phyloP scores from a whole-genome alignment of 306 rosid species.

The Sicyos edulis region DNA sequence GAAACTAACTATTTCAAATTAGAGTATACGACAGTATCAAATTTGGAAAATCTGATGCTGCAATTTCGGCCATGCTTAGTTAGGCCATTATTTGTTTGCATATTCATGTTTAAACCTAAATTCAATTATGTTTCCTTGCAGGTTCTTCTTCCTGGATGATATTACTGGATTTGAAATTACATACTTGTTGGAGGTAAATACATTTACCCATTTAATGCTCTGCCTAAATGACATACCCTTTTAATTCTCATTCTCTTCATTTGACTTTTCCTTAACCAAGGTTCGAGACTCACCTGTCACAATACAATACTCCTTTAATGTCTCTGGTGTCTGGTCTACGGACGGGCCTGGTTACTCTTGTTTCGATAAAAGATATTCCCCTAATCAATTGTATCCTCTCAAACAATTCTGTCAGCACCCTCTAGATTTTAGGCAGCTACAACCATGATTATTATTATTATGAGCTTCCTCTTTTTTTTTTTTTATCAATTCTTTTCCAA shows the following conservation, averaged over 20 bases:
- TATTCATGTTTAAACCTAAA: neutral
- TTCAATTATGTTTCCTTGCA: slow-evolving; percentile 22
- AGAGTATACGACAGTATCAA: neutral
- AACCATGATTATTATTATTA: neutral
- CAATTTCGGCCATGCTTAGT: neutral
- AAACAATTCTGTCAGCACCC: no score
- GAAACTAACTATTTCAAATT: neutral
- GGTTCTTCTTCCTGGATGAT: slow-evolving; percentile 96
- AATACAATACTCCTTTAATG: no score
- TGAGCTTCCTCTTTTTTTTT: neutral
- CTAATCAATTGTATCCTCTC: no score
- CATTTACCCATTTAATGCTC: neutral
- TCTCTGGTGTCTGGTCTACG: no score
- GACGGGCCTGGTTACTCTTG: no score
- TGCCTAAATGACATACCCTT: neutral
- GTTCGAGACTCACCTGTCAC: no score
- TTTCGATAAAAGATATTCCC: no score
- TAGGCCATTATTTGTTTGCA: neutral
- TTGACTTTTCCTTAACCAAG: neutral
- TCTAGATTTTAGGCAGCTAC: neutral
- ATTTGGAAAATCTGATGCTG: neutral
- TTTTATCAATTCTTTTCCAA: neutral
- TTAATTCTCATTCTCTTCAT: neutral
- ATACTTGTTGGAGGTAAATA: slow-evolving; percentile 62
- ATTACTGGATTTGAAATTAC: slow-evolving; percentile 83